Evolutionary conservation across 495 filamentous ascomycete genomes (phyloP), one percentile per base, ranked within the genome.

Genomic region (Penicillium daleae): DNA sequence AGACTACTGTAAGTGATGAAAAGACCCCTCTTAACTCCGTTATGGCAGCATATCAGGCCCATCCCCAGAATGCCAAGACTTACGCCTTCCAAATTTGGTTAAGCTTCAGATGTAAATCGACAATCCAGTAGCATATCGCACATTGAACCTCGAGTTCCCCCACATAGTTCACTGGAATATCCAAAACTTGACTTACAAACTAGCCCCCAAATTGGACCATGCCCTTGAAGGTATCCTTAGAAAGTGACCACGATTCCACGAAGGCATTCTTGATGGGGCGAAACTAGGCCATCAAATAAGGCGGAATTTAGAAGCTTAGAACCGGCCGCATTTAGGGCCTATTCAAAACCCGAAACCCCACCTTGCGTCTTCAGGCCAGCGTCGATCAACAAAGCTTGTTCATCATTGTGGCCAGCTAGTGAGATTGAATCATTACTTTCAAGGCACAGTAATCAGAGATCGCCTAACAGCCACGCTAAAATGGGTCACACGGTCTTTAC

Each of bases 11-110:
- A n/a, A n/a, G n/a, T n/a, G n/a, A n/a, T n/a, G n/a, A n/a, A n/a
- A n/a, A 24, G 19, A 13, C 4, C 9, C 21, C 19, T 46, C 42
- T 22, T 46, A 24, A 24, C 42, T 22, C 42, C 42, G 42, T 22
- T 46, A 15, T 13, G 15, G 12, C 35, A 3, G 9, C 37, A 19
- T 5, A 44, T 56, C 26, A 50, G 19, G 15, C 12, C 21, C 27
- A 24, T 19, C n/a, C 40, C 19, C 29, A 33, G 42, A 19, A 37
- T 51, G 60, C 60, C 60, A 62, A 62, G 60, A 35, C 53, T 57
- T 62, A 17, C 31, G 33, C 60, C 60, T 62, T 22, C 60, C 60
- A 13, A 35, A 61, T 19, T 24, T 22, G 40, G 59, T 26, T 32
- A 48, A 24, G 59, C 26, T 44, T 42, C 15, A 46, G n/a, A 46